Evolutionary conservation across 2,329 filamentous ascomycete species (phyloP).

Genomic region (Exophiala xenobiotica): DNA sequence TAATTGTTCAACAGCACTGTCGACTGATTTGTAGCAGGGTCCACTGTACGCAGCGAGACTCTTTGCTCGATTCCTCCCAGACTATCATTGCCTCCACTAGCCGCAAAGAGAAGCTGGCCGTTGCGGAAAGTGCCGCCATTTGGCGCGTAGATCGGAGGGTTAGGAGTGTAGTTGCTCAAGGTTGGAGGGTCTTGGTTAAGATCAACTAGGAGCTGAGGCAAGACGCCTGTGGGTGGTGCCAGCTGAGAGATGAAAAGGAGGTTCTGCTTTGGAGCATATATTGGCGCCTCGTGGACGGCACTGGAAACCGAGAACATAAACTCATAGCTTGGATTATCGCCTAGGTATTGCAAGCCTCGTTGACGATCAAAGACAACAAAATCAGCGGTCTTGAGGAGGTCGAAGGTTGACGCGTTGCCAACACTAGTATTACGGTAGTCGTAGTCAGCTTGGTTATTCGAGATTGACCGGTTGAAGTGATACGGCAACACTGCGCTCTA

Average conservation of each 20-base stretch:
- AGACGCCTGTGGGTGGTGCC: constrained; percentile 38
- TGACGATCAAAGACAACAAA: constrained; percentile 43
- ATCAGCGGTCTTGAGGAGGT: constrained; percentile 35
- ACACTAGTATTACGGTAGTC: constrained; percentile 37
- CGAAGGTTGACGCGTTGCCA: constrained; percentile 36
- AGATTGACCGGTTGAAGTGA: constrained; percentile 40
- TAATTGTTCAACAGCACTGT: constrained; percentile 47
- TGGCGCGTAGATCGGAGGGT: constrained; percentile 46
- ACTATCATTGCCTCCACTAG: constrained; percentile 39
- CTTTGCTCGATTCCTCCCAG: constrained; percentile 41
- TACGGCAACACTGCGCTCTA: constrained; percentile 36
- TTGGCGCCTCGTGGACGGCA: constrained; percentile 45
- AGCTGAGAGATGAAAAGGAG: constrained; percentile 43
- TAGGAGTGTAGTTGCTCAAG: constrained; percentile 38
- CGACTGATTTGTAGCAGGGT: constrained; percentile 45
- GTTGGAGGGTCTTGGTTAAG: constrained; percentile 45
- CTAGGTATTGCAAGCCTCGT: constrained; percentile 39
- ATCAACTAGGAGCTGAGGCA: constrained; percentile 42
- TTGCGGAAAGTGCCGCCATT: constrained; percentile 45
- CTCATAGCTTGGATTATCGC: constrained; percentile 38
- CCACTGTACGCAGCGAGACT: constrained; percentile 45
- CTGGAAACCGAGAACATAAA: constrained; percentile 40
- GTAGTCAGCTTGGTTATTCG: constrained; percentile 28
- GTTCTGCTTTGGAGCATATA: constrained; percentile 43
- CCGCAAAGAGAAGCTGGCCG: constrained; percentile 42